phyloP scores from a whole-genome alignment of 768 basidiomycete genomes.

The Lentinula boryana region DNA sequence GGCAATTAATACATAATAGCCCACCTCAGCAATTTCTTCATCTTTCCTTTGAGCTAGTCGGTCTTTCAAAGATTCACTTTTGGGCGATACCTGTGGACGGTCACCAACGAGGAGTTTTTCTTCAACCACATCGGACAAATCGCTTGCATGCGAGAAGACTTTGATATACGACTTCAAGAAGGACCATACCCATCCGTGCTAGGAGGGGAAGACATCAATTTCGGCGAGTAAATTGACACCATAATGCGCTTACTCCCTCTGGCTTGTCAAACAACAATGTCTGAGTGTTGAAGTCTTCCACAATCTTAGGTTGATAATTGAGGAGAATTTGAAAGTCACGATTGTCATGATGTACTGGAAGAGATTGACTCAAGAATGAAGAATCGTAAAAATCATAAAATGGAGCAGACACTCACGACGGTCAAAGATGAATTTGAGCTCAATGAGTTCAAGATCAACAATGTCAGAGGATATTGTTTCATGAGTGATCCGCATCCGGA shows the following conservation, averaged over 20 bases:
- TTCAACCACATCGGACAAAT: conserved; percentile 75
- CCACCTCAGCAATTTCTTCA: conserved; percentile 52
- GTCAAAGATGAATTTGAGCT: conserved; percentile 79
- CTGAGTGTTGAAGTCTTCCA: conserved; percentile 54
- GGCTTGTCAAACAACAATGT: conserved; percentile 59
- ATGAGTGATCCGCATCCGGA: conserved; percentile 76
- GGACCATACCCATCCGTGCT: conserved; percentile 69
- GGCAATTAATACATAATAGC: conserved; percentile 2
- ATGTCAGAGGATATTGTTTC: conserved; percentile 67
- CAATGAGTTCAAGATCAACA: conserved; percentile 78
- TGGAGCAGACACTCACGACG: conserved; percentile 39
- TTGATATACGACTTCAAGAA: conserved; percentile 77
- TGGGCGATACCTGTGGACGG: conserved; percentile 56
- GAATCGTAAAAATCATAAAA: background rate
- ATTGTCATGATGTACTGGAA: conserved; percentile 76
- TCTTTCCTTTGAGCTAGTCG: conserved; percentile 46
- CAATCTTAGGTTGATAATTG: conserved; percentile 63
- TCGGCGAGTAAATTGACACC: background rate
- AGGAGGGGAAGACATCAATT: background rate
- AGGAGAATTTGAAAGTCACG: conserved; percentile 78
- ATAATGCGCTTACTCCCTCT: conserved; percentile 47
- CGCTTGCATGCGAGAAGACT: conserved; percentile 71
- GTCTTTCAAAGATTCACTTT: conserved; percentile 47
- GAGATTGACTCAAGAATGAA: conserved; percentile 1
- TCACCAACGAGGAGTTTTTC: conserved; percentile 80